Percentiles rank a stretch among this genome's conserved stretches.
These are phyloP conservation scores for Xylaria sp. DNA, from an alignment of 2,329 filamentous ascomycete genomes.

Conservation along the genomic window DNA sequence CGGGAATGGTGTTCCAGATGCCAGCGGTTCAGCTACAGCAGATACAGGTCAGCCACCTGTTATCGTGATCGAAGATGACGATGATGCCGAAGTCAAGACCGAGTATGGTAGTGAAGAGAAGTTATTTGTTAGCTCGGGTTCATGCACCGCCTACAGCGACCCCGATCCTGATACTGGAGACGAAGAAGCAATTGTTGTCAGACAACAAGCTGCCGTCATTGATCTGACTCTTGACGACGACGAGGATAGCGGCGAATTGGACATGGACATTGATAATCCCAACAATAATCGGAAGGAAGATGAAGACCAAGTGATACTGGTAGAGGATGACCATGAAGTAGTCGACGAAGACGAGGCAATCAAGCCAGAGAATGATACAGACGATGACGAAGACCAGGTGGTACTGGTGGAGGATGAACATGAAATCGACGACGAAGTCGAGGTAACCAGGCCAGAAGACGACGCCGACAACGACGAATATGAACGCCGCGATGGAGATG, in stretches of 20 bases:
- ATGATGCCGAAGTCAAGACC: neutral
- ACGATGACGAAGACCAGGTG: neutral
- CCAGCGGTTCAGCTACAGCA: neutral
- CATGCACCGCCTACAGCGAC: slow-evolving; percentile 3
- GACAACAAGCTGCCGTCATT: neutral
- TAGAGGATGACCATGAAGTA: neutral
- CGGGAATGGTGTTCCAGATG: neutral
- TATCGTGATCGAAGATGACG: slow-evolving; percentile 28
- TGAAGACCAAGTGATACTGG: too few relatives aligned
- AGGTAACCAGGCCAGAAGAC: neutral
- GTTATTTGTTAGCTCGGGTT: slow-evolving; percentile 28
- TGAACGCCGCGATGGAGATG: neutral
- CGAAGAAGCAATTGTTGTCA: neutral
- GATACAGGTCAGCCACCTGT: neutral
- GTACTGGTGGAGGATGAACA: neutral
- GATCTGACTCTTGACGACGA: slow-evolving; percentile 25
- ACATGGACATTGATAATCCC: neutral
- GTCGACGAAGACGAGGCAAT: neutral
- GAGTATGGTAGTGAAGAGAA: neutral
- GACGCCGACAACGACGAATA: neutral
- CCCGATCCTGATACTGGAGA: neutral
- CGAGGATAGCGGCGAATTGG: slow-evolving; percentile 9
- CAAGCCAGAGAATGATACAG: neutral
- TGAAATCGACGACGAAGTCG: too few relatives aligned
- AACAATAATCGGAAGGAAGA: neutral